Evolutionary conservation across 2,329 filamentous ascomycete species (phyloP).

Genomic region (Tolypocladium amazonense): DNA sequence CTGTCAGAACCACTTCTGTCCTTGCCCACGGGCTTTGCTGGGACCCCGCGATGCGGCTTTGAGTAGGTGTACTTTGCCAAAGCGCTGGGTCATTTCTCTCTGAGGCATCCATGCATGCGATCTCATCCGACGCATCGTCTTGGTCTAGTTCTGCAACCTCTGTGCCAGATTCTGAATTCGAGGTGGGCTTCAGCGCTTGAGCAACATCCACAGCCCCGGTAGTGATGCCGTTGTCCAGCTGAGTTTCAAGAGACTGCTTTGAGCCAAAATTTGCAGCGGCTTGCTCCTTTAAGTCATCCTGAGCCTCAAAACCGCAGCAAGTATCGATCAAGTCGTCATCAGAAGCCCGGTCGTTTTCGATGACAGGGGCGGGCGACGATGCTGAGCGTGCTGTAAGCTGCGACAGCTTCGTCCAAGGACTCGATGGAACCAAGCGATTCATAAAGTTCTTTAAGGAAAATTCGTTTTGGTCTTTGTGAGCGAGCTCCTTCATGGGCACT

Average conservation of each 20-base stretch:
- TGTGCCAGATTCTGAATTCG: too few species aligned
- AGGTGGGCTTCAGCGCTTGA: neutral
- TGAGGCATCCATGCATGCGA: too few species aligned
- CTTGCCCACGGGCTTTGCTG: constrained; percentile 8
- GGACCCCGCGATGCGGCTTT: neutral
- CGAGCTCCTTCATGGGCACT: neutral
- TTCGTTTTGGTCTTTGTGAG: constrained; percentile 2
- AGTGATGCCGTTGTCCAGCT: neutral
- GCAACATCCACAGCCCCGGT: neutral
- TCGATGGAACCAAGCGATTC: constrained; percentile 12
- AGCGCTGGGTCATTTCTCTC: neutral
- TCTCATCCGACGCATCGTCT: too few species aligned
- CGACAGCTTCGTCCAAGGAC: constrained; percentile 13
- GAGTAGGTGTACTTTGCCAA: neutral
- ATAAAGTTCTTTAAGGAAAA: constrained; percentile 13
- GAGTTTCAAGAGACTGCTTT: neutral
- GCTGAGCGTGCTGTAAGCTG: neutral
- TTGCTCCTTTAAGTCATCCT: neutral
- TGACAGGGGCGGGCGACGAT: neutral
- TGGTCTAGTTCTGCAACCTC: neutral
- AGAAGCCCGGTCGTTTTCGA: neutral
- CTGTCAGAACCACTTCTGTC: neutral
- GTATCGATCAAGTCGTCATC: neutral
- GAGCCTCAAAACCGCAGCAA: neutral
- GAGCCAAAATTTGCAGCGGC: too few species aligned